Base-by-base conservation (phyloP, 306 rosid species). In the Castanea mollissima region DNA sequence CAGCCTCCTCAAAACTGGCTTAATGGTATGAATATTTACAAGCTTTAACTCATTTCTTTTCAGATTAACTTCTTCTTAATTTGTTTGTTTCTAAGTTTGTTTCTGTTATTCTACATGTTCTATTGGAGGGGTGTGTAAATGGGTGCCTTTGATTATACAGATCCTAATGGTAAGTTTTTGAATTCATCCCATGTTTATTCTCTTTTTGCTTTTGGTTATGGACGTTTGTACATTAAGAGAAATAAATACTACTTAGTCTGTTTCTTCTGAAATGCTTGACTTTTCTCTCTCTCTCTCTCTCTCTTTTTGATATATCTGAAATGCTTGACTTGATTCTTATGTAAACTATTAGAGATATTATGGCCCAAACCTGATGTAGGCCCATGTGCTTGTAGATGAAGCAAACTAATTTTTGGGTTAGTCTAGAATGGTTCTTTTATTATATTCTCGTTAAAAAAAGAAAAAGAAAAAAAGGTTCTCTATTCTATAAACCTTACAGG, bases 141-240 rank as follows among this genome's bases (percentile, higher is more conserved):
- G 10, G 81, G 62, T 13, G 64, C 21, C 41, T 80, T 79, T 87
- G 82, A 69, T 75, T 75, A 4, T 76, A 79, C 86, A 87, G 90
- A 87, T 84, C 90, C 90, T 73, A 84, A 87, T 82, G 90, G 90
- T 87, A 86, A 55, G 85, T 38, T 62, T 6, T 6, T 51, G n/a
- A 76, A 44, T 77, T 73, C 77, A 16, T 59, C 6, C 5, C 25
- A 15, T 19, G 13, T 69, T 25, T 10, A 69, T 58, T 79, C 52
- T 38, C 10, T 67, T 29, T 49, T 69, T 38, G 19, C 34, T 21
- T 25, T 21, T 20, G 51, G 59, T 49, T 49, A 49, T 49, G 54
- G 54, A 13, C 54, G 54, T 49, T 49, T 49, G 54, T 49, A 3
- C 54, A 3, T 11, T 3, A 49, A 13, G 5, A 3, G 54, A 49